These are phyloP conservation scores for Diospyros lotus DNA, from an alignment of 148 eudicot genomes.

Conservation along the genomic window DNA sequence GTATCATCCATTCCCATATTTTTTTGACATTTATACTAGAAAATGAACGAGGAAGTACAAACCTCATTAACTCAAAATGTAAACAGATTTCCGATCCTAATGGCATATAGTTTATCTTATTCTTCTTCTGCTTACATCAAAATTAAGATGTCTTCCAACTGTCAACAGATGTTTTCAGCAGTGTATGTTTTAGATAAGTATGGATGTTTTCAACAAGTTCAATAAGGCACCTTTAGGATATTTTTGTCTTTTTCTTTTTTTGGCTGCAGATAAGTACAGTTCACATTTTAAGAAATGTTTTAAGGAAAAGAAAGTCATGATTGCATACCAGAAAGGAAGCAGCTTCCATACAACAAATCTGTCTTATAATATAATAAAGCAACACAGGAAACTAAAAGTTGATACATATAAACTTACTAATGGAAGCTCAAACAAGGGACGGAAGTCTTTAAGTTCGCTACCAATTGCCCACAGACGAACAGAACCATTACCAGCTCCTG, in stretches of 20 bases:
- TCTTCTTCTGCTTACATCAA: not conserved
- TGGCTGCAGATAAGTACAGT: not conserved
- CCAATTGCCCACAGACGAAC: constrained; percentile 83
- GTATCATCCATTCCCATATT: not conserved
- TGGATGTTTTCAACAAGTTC: not conserved
- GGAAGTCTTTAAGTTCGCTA: constrained; percentile 64
- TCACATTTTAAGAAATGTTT: not conserved
- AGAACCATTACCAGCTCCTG: constrained; percentile 92
- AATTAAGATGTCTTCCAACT: not conserved
- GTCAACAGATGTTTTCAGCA: not conserved
- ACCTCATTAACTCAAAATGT: not conserved
- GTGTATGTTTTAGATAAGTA: no score
- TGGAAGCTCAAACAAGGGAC: constrained; percentile 74
- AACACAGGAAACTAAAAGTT: constrained; percentile 2
- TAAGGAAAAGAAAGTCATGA: not conserved
- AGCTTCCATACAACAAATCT: not conserved
- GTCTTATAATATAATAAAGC: not conserved
- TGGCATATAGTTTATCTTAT: not conserved
- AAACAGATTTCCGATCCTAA: not conserved
- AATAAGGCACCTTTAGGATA: not conserved
- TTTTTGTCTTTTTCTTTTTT: no score
- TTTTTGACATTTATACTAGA: not conserved
- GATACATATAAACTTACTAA: constrained; percentile 48
- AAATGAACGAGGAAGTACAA: not conserved
- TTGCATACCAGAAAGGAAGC: not conserved